Conservation (phyloP, 106 monocot species). For the Dendrobium chrysotoxum region DNA sequence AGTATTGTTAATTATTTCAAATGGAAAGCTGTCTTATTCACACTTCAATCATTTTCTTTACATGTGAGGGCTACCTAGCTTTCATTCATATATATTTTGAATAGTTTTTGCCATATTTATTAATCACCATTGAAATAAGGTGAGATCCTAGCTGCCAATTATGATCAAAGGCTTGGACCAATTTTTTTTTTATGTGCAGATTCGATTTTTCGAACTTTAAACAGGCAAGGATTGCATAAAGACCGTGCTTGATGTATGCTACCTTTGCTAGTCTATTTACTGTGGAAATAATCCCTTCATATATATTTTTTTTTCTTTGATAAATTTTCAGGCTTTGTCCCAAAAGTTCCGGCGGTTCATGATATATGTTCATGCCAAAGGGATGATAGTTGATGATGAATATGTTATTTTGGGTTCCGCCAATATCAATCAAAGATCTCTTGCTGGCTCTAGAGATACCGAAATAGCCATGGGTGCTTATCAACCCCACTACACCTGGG, state of each 20-base stretch:
- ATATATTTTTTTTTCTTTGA: background rate
- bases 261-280: background rate
- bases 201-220: background rate
- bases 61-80: background rate
- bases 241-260: background rate
- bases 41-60: background rate
- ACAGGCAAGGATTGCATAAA: background rate
- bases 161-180: background rate
- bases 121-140: background rate
- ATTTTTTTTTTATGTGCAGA: background rate
- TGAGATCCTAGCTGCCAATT: background rate
- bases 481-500: constrained; percentile 62
- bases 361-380: constrained; percentile 90
- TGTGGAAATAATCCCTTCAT: background rate
- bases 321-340: constrained; percentile 22
- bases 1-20: background rate
- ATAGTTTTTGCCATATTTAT: background rate
- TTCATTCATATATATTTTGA: no score
- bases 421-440: constrained; percentile 83
- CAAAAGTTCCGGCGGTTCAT: constrained; percentile 68
- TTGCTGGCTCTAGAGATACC: constrained; percentile 70
- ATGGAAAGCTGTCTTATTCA: background rate
- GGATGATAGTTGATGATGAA: constrained; percentile 89
- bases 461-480: constrained; percentile 88
- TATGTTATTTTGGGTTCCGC: constrained; percentile 84